Evolutionary conservation across 768 basidiomycete genomes (phyloP), one percentile per base, ranked within the genome.

Genomic region (Kwoniella pini): DNA sequence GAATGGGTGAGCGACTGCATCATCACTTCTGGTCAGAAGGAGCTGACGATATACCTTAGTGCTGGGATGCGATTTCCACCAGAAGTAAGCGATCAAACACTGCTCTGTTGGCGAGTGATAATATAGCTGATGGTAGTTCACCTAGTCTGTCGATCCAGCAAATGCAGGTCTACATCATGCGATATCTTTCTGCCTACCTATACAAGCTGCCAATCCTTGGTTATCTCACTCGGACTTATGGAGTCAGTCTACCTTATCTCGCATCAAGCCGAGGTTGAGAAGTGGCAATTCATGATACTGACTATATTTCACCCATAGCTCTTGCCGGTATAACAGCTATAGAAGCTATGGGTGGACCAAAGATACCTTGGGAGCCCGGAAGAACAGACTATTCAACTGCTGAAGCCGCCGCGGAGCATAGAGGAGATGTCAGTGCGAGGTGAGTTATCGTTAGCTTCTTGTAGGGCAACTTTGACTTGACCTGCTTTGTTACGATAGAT

Each of bases 131-230:
- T 22, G 10, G 19, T 38, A 56, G n/a, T 59, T 42, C 10, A 17
- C 7, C 39, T 31, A 74, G 72, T 69, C 70, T n/a, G 70, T 65
- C 54, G 72, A 74, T 60, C 72, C 71, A 6, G 68, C 70, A 38
- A 75, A 74, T 43, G 68, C 74, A 31, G 75, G 73, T n/a, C 62
- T 79, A 7, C 52, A 67, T 39, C 70, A 79, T 54, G 79, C 79
- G 13, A 78, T 79, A 58, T 65, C 70, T 11, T 79, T 77, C 54
- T 65, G 78, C 27, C 58, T 74, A 24, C 79, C 79, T n/a, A 72
- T 79, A 31, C 73, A 78, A 51, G 65, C 62, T 21, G 75, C 76
- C n/a, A 77, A 78, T 57, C 70, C 76, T 0, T 79, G 78, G 78
- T 73, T 79, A 31, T 69, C 77, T 0, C 72, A 77, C 48, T 48